These are phyloP conservation scores for Tetrahymena borealis DNA, from an alignment of 73 alveolate genomes.

Conservation along the genomic window DNA sequence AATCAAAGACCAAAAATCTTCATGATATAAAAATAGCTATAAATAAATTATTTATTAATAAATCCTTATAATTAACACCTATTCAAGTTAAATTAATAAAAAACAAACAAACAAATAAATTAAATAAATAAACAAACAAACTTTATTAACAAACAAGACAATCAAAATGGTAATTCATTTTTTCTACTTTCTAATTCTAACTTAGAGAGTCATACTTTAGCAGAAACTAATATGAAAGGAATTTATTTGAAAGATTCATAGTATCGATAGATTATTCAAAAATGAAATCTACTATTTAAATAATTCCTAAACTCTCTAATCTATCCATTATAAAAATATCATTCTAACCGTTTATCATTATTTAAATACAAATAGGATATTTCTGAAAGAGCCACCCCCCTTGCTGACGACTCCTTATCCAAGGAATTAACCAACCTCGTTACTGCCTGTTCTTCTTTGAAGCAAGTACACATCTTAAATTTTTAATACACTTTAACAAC, in stretches of 20 bases:
- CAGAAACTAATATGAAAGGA: no score
- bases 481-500: background rate
- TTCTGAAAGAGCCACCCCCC: constrained; percentile 1
- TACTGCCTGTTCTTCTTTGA: background rate
- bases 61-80: background rate
- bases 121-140: background rate
- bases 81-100: background rate
- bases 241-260: no score
- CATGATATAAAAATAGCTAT: background rate
- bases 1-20: background rate
- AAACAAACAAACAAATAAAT: background rate
- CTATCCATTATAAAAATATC: background rate
- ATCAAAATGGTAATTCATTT: background rate
- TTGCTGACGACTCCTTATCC: background rate
- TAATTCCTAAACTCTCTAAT: no score
- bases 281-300: no score
- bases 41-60: background rate
- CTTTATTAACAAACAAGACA: background rate
- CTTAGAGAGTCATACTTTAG: no score
- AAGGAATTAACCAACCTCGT: background rate
- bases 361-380: background rate
- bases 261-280: no score
- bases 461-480: background rate
- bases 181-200: background rate
- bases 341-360: background rate